These are phyloP conservation scores for Pythium aquatile DNA, from an alignment of 352 stramenopile genomes.

Conservation along the genomic window DNA sequence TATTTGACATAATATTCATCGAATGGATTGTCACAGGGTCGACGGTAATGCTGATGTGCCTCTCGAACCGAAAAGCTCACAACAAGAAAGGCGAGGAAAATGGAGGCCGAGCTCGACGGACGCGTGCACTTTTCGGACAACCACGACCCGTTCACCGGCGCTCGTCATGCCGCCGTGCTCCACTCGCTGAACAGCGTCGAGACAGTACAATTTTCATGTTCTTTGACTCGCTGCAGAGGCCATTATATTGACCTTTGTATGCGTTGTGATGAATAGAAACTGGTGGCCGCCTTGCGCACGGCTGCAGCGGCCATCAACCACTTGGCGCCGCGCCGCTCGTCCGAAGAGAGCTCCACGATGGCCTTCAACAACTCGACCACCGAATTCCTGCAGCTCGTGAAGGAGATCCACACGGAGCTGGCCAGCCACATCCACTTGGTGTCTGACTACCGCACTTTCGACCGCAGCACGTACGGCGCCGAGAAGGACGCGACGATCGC, in stretches of 20 bases:
- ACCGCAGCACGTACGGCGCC: constrained; percentile 78
- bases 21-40: not conserved
- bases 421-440: constrained; percentile 84
- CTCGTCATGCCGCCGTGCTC: constrained; percentile 72
- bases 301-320: constrained; percentile 66
- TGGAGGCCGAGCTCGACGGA: constrained; percentile 65
- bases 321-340: constrained; percentile 57
- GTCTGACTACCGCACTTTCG: constrained; percentile 82
- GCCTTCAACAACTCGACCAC: constrained; percentile 77
- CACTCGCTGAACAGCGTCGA: constrained; percentile 73
- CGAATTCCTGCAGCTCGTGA: constrained; percentile 85
- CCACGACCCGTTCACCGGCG: constrained; percentile 62
- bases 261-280: constrained; percentile 46
- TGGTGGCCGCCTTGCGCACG: constrained; percentile 70
- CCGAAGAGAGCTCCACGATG: constrained; percentile 62
- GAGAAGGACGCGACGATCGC: constrained; percentile 80
- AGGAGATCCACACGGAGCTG: constrained; percentile 82
- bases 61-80: not conserved
- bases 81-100: constrained; percentile 15
- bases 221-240: not conserved
- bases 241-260: not conserved
- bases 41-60: not conserved
- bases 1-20: not conserved
- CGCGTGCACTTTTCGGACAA: constrained; percentile 81
- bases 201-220: constrained; percentile 40